Evolutionary conservation across 2,329 filamentous ascomycete species (phyloP).

Genomic region (Byssochlamys sp.): DNA sequence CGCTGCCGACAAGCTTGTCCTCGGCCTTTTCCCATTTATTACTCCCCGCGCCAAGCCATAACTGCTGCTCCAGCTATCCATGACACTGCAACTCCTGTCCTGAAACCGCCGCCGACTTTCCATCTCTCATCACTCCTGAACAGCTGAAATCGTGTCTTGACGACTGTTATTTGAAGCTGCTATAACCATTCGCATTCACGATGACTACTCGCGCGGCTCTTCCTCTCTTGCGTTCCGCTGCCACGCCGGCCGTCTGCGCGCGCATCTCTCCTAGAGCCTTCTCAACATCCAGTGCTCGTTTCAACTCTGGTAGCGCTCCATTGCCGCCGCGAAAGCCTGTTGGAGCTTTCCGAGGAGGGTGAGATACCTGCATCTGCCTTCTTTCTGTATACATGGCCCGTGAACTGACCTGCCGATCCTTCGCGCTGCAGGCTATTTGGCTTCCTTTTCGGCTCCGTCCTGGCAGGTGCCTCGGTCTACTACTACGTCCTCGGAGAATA

Average conservation of each 20-base stretch:
- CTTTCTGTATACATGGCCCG: background rate
- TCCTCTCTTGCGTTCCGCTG: constrained; percentile 9
- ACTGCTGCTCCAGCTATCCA: background rate
- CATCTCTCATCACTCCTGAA: background rate
- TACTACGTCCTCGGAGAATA: constrained; percentile 91
- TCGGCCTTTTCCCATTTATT: background rate
- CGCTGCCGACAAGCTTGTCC: background rate
- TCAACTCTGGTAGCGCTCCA: constrained; percentile 29
- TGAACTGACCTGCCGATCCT: constrained; percentile 6
- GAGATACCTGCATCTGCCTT: constrained; percentile 26
- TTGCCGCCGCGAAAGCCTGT: constrained; percentile 55
- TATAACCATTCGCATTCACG: background rate
- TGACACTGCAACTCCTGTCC: background rate
- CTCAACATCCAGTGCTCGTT: constrained; percentile 27
- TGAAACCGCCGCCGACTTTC: background rate
- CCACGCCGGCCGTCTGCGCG: constrained; percentile 3
- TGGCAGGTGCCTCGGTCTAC: constrained; percentile 74
- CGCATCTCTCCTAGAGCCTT: constrained; percentile 10
- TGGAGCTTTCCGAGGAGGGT: constrained; percentile 64
- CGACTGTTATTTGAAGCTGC: background rate
- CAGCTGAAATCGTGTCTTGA: background rate
- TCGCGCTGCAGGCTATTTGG: constrained; percentile 61
- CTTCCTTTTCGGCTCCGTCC: constrained; percentile 74
- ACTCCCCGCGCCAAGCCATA: background rate
- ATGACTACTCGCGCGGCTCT: constrained; percentile 9